Conservation (phyloP, 805 yeast species). For the Diddensiella transvaalensis region DNA sequence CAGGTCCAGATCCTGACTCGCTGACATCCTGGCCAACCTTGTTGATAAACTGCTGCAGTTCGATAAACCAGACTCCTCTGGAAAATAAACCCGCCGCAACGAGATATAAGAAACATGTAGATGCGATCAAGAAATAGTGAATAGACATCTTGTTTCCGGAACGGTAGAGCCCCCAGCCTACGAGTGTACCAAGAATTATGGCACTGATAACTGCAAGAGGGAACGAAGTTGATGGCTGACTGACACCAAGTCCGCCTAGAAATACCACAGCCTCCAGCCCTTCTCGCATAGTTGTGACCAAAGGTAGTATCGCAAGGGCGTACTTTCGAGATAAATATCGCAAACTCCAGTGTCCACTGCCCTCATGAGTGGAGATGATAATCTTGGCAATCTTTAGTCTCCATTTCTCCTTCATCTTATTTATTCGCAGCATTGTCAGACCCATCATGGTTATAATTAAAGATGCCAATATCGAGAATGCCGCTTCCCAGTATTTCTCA, state of each 20-base stretch:
- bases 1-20: constrained; percentile 91
- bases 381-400: constrained; percentile 51
- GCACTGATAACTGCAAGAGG: constrained; percentile 64
- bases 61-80: constrained; percentile 87
- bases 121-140: constrained; percentile 65
- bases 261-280: constrained; percentile 91
- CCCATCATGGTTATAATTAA: constrained; percentile 85
- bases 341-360: constrained; percentile 20
- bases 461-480: constrained; percentile 73
- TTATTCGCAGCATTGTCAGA: constrained; percentile 70
- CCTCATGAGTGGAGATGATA: constrained; percentile 31
- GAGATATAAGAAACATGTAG: constrained; percentile 76
- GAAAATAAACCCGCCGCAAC: constrained; percentile 86
- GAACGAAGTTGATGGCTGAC: constrained; percentile 61
- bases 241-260: constrained; percentile 81
- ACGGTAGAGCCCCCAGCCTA: constrained; percentile 66
- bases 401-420: constrained; percentile 82
- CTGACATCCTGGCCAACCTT: constrained; percentile 81
- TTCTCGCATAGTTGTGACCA: constrained; percentile 82
- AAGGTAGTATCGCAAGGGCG: constrained; percentile 73
- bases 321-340: constrained; percentile 42
- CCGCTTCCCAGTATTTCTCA: constrained; percentile 87
- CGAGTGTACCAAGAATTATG: constrained; percentile 50
- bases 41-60: constrained; percentile 69
- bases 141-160: constrained; percentile 78